Evolutionary conservation across 306 rosid species (phyloP).

Genomic region (Ormosia semicastrata): DNA sequence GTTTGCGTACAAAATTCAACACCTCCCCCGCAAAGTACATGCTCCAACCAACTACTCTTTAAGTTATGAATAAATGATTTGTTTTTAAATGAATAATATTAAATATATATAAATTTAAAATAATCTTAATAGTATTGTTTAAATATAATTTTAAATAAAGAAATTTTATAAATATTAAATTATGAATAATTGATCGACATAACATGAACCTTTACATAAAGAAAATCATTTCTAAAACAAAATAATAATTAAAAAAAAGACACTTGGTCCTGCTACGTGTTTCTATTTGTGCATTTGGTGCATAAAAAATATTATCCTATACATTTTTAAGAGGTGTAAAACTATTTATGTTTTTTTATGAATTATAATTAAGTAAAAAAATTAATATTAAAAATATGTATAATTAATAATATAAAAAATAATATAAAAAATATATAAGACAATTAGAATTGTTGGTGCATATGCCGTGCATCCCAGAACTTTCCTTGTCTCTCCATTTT

Average conservation of each 20-base stretch:
- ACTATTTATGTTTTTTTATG: too few species aligned
- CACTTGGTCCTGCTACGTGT: constrained; percentile 1
- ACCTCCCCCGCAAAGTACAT: neutral
- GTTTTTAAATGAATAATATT: too few species aligned
- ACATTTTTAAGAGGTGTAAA: too few species aligned
- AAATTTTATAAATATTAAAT: neutral
- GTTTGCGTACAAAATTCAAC: neutral
- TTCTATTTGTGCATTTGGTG: constrained; percentile 3
- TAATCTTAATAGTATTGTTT: neutral
- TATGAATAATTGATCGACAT: neutral
- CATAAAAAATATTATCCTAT: too few species aligned
- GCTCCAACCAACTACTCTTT: neutral
- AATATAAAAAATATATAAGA: too few species aligned
- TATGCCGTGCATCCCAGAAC: neutral
- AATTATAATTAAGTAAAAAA: too few species aligned
- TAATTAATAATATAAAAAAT: too few species aligned
- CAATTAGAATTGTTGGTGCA: too few species aligned
- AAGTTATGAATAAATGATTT: too few species aligned
- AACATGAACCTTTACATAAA: too few species aligned
- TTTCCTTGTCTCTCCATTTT: constrained; percentile 30
- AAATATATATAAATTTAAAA: neutral
- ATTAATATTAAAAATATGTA: too few species aligned
- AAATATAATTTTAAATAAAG: neutral
- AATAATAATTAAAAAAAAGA: neutral
- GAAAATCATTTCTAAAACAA: too few species aligned